Base-by-base conservation (phyloP, 192 early-diverging fungal genomes). In the Chytriomyces sp. region DNA sequence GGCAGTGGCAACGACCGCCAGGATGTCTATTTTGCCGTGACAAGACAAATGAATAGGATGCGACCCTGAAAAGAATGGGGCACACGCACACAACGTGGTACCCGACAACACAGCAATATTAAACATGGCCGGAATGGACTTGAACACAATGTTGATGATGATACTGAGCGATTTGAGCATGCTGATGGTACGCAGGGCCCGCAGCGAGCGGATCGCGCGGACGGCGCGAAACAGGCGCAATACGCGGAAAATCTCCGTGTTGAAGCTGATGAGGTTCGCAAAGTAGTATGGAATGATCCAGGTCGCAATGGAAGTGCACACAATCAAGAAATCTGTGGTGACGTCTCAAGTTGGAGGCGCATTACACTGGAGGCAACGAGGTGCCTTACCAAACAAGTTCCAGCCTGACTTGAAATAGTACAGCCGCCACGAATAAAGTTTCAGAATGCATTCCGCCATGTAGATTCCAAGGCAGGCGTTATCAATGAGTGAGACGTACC, bases 121-220 rank as follows among this genome's bases (percentile, higher is more conserved):
- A 8, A 63, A 40, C 81, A 82, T 82, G 53, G 81, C 81, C 44
- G 74, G 78, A 32, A 82, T 63, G n/a, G 76, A 78, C 26, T 78
- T 66, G 22, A 77, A 66, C 26, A 82, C 55, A 7, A 77, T 80
- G 22, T 70, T 38, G 14, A 82, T 49, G 12, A 82, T 78, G 7
- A 80, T 70, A 39, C 81, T 72, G 5, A 82, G 70, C 2, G 77
- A 79, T 41, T 60, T 36, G 37, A 80, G 63, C 57, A 77, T 78
- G 39, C 40, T 74, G 54, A 80, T 68, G 2, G 75, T 70, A 26
- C 75, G 63, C 5, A 80, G 53, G 0, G 61, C 78, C 19, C 78
- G 59, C 1, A 80, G 59, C 14, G 60, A 73, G 3, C 74, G 62
- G 39, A 80, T 39, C 19, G 70, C 78, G 30, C 75, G 62, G 12